phyloP scores from a whole-genome alignment of 129 eudicot genomes.

The Centaurea solstitialis region DNA sequence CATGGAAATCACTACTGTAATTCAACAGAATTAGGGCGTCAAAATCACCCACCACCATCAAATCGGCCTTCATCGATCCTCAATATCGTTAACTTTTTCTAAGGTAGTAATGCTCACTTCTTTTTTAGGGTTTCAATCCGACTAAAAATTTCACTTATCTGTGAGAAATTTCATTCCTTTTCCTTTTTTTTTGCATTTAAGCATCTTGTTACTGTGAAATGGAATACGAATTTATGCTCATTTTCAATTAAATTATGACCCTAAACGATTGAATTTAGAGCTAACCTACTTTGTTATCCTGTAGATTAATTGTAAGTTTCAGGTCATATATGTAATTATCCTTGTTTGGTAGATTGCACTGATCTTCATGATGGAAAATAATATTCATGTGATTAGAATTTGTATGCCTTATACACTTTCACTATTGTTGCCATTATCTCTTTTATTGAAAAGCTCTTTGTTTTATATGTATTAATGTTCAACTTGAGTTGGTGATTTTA shows the following conservation, averaged over 20 bases:
- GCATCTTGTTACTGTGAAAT: background rate
- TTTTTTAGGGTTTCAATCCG: conserved; percentile 19
- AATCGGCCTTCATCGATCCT: conserved; percentile 2
- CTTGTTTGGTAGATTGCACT: background rate
- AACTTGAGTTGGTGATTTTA: background rate
- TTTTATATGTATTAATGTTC: background rate
- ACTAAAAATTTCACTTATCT: background rate
- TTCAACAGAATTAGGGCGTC: conserved; percentile 21
- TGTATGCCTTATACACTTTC: background rate
- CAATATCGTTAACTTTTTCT: background rate
- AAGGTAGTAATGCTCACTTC: conserved; percentile 18
- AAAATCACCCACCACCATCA: conserved; percentile 5
- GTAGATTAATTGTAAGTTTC: background rate
- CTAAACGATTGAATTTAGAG: conserved; percentile 7
- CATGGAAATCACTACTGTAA: conserved; percentile 7
- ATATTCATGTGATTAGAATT: background rate
- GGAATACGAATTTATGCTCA: background rate
- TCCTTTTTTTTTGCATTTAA: background rate
- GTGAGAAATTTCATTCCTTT: background rate
- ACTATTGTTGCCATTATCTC: background rate
- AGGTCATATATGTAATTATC: background rate
- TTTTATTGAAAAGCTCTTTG: background rate
- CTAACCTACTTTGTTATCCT: background rate
- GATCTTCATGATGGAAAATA: background rate
- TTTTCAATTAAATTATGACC: background rate